Conservation (phyloP, 2,329 filamentous ascomycete species). For the Keithomyces neogunnii region DNA sequence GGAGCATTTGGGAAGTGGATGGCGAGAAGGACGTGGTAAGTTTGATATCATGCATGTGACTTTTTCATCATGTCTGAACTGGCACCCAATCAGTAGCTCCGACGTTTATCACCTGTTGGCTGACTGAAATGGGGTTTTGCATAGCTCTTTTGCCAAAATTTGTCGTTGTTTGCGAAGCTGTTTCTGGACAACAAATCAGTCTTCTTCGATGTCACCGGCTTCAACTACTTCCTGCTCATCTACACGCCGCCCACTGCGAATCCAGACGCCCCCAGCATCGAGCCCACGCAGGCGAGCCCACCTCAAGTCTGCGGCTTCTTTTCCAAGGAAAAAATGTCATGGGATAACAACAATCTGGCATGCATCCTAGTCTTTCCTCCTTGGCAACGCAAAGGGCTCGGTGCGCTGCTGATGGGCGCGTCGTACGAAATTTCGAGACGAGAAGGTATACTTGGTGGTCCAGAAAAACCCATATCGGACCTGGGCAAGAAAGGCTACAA, state of each 20-base stretch:
- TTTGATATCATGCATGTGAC: conserved; percentile 8
- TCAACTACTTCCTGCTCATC: conserved; percentile 89
- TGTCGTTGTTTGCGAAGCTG: conserved; percentile 92
- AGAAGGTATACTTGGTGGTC: conserved; percentile 78
- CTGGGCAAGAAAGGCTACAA: conserved; percentile 76
- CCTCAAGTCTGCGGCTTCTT: conserved; percentile 81
- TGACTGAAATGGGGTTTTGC: background rate
- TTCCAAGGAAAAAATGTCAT: conserved; percentile 96
- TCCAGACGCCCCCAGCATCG: conserved; percentile 8
- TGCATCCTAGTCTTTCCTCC: conserved; percentile 95
- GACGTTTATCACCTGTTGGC: background rate
- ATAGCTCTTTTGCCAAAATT: conserved; percentile 83
- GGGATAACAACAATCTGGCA: conserved; percentile 96
- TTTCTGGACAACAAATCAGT: conserved; percentile 98
- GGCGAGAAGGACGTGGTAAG: conserved; percentile 71
- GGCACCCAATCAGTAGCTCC: background rate
- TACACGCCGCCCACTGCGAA: conserved; percentile 44
- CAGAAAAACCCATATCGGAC: conserved; percentile 87
- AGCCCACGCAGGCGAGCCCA: conserved; percentile 4
- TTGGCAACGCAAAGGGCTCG: conserved; percentile 85
- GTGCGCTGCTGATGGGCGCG: conserved; percentile 81
- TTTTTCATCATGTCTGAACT: background rate
- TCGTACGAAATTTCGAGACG: conserved; percentile 85
- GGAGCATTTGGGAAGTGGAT: conserved; percentile 88
- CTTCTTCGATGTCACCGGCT: conserved; percentile 91